phyloP scores from a whole-genome alignment of 257 asterid genomes.

The Solanum infundibuliforme region DNA sequence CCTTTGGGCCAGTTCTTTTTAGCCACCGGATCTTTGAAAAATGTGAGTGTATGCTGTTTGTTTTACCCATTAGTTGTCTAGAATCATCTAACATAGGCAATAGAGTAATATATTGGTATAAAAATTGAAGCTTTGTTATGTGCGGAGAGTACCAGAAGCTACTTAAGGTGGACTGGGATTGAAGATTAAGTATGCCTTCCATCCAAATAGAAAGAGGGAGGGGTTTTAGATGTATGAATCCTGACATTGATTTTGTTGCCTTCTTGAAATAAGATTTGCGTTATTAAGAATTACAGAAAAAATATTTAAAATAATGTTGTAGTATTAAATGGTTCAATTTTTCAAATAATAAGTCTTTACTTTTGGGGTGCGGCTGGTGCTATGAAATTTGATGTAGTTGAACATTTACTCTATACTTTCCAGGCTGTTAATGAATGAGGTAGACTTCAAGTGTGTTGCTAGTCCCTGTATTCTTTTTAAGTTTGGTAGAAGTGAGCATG shows the following conservation, averaged over 20 bases:
- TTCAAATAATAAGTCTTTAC: not conserved
- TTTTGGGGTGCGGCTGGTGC: not conserved
- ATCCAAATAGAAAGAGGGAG: not conserved
- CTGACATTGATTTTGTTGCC: not conserved
- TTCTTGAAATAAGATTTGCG: not conserved
- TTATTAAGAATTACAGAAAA: not conserved
- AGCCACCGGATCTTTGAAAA: not conserved
- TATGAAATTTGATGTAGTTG: not conserved
- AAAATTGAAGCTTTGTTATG: not conserved
- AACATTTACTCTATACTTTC: not conserved
- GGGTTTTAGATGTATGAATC: not conserved
- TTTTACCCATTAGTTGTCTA: not conserved
- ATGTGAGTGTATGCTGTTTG: not conserved
- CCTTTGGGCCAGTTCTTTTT: not conserved
- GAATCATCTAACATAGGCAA: not conserved
- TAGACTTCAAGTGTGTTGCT: not conserved
- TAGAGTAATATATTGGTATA: not conserved
- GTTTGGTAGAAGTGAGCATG: not conserved
- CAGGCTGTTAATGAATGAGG: not conserved
- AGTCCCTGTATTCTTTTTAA: not conserved
- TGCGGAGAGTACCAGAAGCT: not conserved
- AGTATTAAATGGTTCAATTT: not conserved
- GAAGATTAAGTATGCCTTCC: not conserved
- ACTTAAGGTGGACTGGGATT: not conserved
- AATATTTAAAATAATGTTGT: not conserved